Percentiles rank a stretch among this genome's conserved stretches.
Conservation (phyloP, 352 stramenopile genomes). For the Pilasporangium apinafurcum region DNA sequence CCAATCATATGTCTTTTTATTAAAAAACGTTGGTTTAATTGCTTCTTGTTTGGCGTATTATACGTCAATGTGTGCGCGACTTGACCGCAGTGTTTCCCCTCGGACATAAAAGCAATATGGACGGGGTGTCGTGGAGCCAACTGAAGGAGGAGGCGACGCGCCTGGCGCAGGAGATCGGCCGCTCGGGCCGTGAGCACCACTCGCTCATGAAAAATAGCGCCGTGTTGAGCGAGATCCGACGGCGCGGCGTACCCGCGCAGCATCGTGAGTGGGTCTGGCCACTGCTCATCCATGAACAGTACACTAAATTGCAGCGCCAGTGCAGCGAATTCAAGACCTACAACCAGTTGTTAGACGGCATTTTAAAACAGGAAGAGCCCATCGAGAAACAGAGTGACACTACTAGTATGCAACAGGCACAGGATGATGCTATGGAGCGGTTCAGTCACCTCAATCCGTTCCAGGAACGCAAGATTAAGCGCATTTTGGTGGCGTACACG, state of each 20-base stretch:
- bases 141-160: constrained; percentile 49
- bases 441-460: constrained; percentile 77
- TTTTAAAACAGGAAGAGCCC: constrained; percentile 15
- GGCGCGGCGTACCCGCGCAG: constrained; percentile 47
- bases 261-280: constrained; percentile 80
- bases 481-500: constrained; percentile 67
- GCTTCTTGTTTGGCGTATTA: not conserved
- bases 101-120: constrained; percentile 16
- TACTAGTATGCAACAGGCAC: constrained; percentile 51
- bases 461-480: constrained; percentile 80
- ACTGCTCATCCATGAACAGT: constrained; percentile 62
- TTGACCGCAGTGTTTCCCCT: too few species aligned
- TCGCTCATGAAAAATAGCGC: constrained; percentile 34
- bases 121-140: constrained; percentile 47
- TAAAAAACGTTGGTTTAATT: not conserved
- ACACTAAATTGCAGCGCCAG: constrained; percentile 52
- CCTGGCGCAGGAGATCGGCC: constrained; percentile 49
- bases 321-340: constrained; percentile 37
- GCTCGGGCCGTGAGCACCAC: constrained; percentile 62
- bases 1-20: too few species aligned
- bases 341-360: constrained; percentile 36
- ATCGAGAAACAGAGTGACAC: constrained; percentile 18
- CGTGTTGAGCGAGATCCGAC: constrained; percentile 45
- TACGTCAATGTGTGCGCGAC: too few species aligned
- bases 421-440: constrained; percentile 73